phyloP scores from a whole-genome alignment of 2,329 filamentous ascomycete genomes.

The Pestalotiopsis fici region DNA sequence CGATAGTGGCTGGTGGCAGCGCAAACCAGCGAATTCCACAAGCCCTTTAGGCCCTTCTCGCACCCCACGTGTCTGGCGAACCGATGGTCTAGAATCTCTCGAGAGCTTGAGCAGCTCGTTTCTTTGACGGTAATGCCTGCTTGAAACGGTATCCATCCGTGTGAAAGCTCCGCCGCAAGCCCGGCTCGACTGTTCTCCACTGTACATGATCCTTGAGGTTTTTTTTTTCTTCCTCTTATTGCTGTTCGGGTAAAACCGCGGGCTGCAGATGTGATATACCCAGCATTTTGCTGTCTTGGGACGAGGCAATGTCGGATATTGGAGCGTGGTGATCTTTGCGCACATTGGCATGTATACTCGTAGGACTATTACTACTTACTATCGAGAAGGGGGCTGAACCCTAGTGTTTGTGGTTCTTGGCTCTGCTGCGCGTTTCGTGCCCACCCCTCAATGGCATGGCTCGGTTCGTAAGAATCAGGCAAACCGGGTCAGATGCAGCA shows the following conservation, averaged over 20 bases:
- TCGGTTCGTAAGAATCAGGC: not conserved
- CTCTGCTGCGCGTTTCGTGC: not conserved
- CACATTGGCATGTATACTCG: no score
- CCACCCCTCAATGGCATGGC: not conserved
- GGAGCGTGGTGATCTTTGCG: not conserved
- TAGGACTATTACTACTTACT: no score
- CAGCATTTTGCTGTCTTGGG: not conserved
- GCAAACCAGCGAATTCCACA: no score
- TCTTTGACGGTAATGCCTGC: not conserved
- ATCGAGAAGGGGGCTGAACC: not conserved
- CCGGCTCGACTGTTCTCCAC: not conserved
- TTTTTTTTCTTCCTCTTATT: no score
- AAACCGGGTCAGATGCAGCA: not conserved
- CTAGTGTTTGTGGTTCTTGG: not conserved
- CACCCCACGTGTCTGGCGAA: not conserved
- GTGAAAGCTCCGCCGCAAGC: not conserved
- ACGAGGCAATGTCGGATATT: not conserved
- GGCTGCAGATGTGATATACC: not conserved
- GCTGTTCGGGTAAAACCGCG: constrained; percentile 6
- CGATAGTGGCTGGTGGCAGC: constrained; percentile 1
- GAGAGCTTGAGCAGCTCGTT: not conserved
- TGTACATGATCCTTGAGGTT: not conserved
- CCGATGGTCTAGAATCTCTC: not conserved
- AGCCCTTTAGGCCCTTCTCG: not conserved
- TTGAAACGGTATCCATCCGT: constrained; percentile 6